Conservation (phyloP, 2,329 filamentous ascomycete species). For the Lecanicillium sp. region DNA sequence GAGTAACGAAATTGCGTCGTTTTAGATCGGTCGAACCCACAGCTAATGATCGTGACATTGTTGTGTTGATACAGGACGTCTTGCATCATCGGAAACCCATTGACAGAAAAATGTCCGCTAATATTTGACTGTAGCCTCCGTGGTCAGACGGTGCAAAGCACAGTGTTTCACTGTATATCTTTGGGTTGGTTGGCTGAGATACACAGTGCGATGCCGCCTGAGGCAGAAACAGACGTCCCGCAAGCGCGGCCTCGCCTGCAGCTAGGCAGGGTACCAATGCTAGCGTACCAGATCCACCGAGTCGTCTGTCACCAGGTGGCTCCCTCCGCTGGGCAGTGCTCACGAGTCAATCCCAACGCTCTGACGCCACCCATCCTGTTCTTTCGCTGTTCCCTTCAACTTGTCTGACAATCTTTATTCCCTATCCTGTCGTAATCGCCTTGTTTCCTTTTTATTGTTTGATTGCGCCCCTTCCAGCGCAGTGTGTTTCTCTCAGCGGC, state of each 20-base stretch:
- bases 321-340: conserved; percentile 3
- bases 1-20: neutral
- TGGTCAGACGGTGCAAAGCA: too few species aligned
- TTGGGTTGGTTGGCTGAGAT: too few species aligned
- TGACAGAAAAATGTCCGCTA: too few species aligned
- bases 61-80: neutral
- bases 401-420: neutral
- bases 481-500: conserved; percentile 8
- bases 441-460: conserved; percentile 10
- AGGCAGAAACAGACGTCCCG: conserved; percentile 5
- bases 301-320: conserved; percentile 5
- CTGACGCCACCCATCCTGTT: conserved; percentile 1
- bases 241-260: conserved; percentile 3
- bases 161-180: too few species aligned
- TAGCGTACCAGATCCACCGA: neutral
- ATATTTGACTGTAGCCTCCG: too few species aligned
- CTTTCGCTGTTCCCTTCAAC: conserved; percentile 3
- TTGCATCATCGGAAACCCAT: too few species aligned
- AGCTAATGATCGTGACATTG: conserved; percentile 7
- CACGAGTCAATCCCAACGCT: conserved; percentile 5
- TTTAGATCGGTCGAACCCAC: neutral
- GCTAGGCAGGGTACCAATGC: too few species aligned
- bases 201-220: conserved; percentile 6
- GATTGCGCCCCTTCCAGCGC: conserved; percentile 8
- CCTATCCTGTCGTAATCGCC: conserved; percentile 7